Conservation (phyloP, 805 yeast genomes). For the Kodamaea sagamina region DNA sequence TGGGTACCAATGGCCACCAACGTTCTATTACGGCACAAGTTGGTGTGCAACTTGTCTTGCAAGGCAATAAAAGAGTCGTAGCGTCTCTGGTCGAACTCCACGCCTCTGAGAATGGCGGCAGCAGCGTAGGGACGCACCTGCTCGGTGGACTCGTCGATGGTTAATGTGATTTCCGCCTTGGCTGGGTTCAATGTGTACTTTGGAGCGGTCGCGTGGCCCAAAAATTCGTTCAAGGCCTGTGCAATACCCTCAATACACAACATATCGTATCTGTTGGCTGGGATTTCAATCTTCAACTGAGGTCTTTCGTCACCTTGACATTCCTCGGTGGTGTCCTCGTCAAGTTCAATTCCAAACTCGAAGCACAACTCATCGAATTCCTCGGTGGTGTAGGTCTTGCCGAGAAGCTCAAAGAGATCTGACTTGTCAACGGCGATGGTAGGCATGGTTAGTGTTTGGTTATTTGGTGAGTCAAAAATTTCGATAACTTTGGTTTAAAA, state of each 20-base stretch:
- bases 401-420: conserved; percentile 83
- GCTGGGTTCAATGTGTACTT: conserved; percentile 61
- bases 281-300: conserved; percentile 94
- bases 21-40: conserved; percentile 95
- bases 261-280: conserved; percentile 98
- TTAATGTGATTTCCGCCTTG: conserved; percentile 61
- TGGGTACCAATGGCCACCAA: conserved; percentile 99
- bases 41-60: conserved; percentile 94
- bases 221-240: conserved; percentile 87
- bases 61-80: conserved; percentile 94
- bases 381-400: conserved; percentile 60
- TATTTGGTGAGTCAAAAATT: conserved; percentile 15
- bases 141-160: conserved; percentile 73
- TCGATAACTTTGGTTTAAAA: conserved; percentile 4
- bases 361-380: conserved; percentile 97
- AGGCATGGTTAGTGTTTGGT: conserved; percentile 62
- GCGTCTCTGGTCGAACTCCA: conserved; percentile 76
- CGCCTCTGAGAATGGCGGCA: conserved; percentile 86
- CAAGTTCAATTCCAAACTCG: conserved; percentile 96
- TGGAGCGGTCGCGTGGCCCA: conserved; percentile 71
- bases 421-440: conserved; percentile 94
- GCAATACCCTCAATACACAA: conserved; percentile 98
- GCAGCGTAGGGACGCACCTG: conserved; percentile 90
- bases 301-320: conserved; percentile 82
- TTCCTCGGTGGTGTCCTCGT: conserved; percentile 90